Base-by-base conservation (phyloP, 768 basidiomycete species). In the Phylloporus scabripes region DNA sequence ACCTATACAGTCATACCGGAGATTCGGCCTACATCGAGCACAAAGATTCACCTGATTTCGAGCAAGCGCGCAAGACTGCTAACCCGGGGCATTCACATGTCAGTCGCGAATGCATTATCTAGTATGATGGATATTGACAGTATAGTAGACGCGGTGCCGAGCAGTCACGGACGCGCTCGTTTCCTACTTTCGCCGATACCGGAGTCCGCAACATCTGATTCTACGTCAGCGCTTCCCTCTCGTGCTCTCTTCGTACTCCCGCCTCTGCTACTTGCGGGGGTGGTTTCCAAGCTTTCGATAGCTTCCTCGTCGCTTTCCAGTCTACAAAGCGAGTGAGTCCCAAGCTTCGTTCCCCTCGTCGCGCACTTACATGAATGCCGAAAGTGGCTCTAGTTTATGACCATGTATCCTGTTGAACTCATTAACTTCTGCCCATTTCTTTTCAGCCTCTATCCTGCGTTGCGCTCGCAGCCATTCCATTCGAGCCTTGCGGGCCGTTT, bases 281-380 rank as follows among this genome's bases (percentile, higher is more conserved):
- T 61, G 7, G 59, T 65, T 20, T 48, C 55, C 33, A 63, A 45
- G 48, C 63, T 63, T 42, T 58, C 59, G 6, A 61, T 54, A 0
- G 46, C 33, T 26, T 64, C 63, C 11, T 61, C 61, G 28, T 64
- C 63, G 18, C 53, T 56, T 42, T 63, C 54, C 9, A 48, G 53
- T 51, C 61, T 65, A 32, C 29, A 14, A n/a, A 7, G 6, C 1
- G 7, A 15, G 39, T 57, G 9, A 55, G 47, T 42, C 29, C 3
- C 26, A 17, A 12, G 15, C 31, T 3, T 15, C 21, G 18, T 1
- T 34, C 32, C 8, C 24, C 17, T n/a, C 11, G 14, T 9, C 0
- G 14, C 8, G 4, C 11, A 66, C 66, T 42, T 18, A 68, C 66
- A 45, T 45, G 18, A 60, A 65, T 1, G 45, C 44, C 18, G 54